Percentiles rank a stretch among this genome's conserved stretches.
Conservation (phyloP, 495 filamentous ascomycete species). For the Antarctomyces pellizariae region DNA sequence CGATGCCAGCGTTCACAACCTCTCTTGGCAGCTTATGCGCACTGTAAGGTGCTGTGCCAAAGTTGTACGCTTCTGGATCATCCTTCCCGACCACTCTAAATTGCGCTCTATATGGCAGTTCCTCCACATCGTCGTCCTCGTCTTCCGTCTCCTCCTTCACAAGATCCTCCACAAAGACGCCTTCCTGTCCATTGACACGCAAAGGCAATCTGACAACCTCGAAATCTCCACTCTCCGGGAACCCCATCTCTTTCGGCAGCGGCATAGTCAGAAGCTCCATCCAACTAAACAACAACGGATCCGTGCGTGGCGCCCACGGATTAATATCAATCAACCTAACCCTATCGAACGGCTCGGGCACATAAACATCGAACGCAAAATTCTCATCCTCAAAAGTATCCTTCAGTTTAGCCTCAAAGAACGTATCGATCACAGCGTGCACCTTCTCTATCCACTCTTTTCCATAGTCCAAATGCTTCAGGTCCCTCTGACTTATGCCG, state of each 20-base stretch:
- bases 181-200: too few relatives aligned
- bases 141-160: slow-evolving; percentile 10
- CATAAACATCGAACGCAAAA: slow-evolving; percentile 80
- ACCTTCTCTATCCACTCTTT: slow-evolving; percentile 37
- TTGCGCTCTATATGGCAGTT: slow-evolving; percentile 45
- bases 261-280: slow-evolving; percentile 54
- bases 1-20: slow-evolving; percentile 74
- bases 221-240: slow-evolving; percentile 7
- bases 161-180: slow-evolving; percentile 10
- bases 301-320: slow-evolving; percentile 78
- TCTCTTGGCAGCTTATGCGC: slow-evolving; percentile 90
- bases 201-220: slow-evolving; percentile 9
- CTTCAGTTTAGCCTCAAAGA: slow-evolving; percentile 51
- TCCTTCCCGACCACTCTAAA: slow-evolving; percentile 59
- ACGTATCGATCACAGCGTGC: slow-evolving; percentile 32
- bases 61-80: slow-evolving; percentile 70
- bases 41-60: slow-evolving; percentile 69
- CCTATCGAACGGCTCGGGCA: slow-evolving; percentile 51
- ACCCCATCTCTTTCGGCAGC: slow-evolving; percentile 25
- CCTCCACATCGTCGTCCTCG: slow-evolving; percentile 24
- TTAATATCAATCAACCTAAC: slow-evolving; percentile 89
- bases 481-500: slow-evolving; percentile 70
- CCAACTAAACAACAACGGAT: slow-evolving; percentile 80
- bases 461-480: slow-evolving; percentile 75
- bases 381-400: slow-evolving; percentile 58